Conservation (phyloP, 768 basidiomycete genomes). For the Dioszegia hungarica region DNA sequence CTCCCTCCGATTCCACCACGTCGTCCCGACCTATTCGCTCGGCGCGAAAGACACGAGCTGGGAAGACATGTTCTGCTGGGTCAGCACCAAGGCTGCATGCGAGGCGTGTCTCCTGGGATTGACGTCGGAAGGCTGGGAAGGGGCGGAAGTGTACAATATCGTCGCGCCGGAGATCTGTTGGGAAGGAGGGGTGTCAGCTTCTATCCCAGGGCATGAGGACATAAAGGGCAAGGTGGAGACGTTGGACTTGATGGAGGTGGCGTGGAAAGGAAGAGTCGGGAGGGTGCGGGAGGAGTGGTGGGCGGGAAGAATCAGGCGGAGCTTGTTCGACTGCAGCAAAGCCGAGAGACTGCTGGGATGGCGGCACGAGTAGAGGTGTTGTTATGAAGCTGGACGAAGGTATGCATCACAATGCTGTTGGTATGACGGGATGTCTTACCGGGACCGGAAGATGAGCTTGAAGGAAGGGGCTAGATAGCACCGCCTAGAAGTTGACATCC, state of each 20-base stretch:
- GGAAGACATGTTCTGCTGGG: constrained; percentile 61
- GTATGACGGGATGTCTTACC: too few relatives aligned
- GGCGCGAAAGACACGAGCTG: not conserved
- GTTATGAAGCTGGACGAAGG: too few relatives aligned
- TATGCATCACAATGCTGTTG: too few relatives aligned
- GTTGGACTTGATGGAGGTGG: constrained; percentile 49
- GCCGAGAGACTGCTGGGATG: constrained; percentile 62
- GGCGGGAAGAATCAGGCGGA: constrained; percentile 51
- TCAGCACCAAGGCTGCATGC: constrained; percentile 63
- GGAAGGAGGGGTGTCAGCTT: constrained; percentile 37
- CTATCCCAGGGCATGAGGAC: constrained; percentile 4
- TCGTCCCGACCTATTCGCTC: constrained; percentile 53
- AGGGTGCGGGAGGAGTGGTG: constrained; percentile 52
- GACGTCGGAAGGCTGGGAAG: constrained; percentile 49
- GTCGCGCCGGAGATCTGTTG: constrained; percentile 57
- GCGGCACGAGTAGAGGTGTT: too few relatives aligned
- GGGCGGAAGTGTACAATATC: constrained; percentile 69
- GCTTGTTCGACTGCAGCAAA: constrained; percentile 64
- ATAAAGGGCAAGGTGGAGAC: constrained; percentile 28
- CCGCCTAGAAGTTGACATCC: too few relatives aligned
- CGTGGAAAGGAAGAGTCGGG: constrained; percentile 5
- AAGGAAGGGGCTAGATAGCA: too few relatives aligned
- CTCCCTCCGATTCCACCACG: constrained; percentile 57
- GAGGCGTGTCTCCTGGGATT: constrained; percentile 64
- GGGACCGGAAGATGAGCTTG: too few relatives aligned